phyloP scores from a whole-genome alignment of 2,329 filamentous ascomycete genomes.

The Fusarium bulbicola region DNA sequence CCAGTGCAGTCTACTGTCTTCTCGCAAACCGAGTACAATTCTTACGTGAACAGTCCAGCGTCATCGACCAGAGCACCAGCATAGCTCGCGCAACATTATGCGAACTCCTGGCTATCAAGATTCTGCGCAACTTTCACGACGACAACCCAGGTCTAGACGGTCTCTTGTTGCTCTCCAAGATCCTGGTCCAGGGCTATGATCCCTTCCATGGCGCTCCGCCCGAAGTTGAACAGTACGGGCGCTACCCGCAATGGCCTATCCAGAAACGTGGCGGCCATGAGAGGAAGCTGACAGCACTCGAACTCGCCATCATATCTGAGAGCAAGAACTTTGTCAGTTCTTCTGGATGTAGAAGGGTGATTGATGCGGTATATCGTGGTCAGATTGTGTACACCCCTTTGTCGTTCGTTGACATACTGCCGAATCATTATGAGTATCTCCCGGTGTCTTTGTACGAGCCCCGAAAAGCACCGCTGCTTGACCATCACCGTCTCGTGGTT shows the following conservation, averaged over 20 bases:
- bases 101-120: conserved; percentile 71
- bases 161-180: conserved; percentile 69
- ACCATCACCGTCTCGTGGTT: conserved; percentile 76
- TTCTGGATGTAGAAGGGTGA: conserved; percentile 72
- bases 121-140: conserved; percentile 73
- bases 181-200: conserved; percentile 74
- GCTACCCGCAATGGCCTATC: conserved; percentile 51
- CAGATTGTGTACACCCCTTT: conserved; percentile 74
- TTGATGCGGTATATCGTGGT: conserved; percentile 74
- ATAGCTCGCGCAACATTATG: conserved; percentile 72
- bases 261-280: conserved; percentile 53
- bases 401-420: conserved; percentile 74
- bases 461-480: conserved; percentile 68
- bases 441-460: conserved; percentile 75
- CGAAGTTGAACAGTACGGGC: conserved; percentile 60
- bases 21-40: conserved; percentile 77
- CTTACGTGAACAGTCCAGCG: conserved; percentile 69
- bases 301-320: conserved; percentile 77
- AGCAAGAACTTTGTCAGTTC: conserved; percentile 72
- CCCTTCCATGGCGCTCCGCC: conserved; percentile 73
- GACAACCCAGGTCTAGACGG: conserved; percentile 69
- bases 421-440: conserved; percentile 75
- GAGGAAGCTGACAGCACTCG: conserved; percentile 71
- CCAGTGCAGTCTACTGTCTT: conserved; percentile 67
- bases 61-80: conserved; percentile 73